Percentiles rank a stretch among this genome's conserved stretches.
Conservation (phyloP, 2,329 filamentous ascomycete species). For the Fusarium sp. region DNA sequence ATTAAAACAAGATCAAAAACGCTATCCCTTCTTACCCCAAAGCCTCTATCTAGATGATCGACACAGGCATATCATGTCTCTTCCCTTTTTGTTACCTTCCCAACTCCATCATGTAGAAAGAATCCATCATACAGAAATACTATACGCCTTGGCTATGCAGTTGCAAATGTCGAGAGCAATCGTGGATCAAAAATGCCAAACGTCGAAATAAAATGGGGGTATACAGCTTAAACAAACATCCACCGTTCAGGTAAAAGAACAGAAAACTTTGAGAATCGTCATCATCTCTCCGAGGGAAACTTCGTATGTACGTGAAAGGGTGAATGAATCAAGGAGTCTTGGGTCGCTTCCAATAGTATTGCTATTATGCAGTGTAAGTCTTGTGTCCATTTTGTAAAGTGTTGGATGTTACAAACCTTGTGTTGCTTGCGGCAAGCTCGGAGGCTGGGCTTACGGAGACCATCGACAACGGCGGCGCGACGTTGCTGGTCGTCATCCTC, state of each 20-base stretch:
- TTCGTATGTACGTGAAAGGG: conserved; percentile 29
- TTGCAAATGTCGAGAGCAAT: conserved; percentile 31
- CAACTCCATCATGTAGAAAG: conserved; percentile 44
- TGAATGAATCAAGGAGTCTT: conserved; percentile 63
- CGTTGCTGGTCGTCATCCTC: conserved; percentile 83
- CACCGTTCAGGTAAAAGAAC: conserved; percentile 24
- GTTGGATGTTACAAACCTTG: conserved; percentile 74
- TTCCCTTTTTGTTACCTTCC: conserved; percentile 9
- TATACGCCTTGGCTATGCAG: conserved; percentile 49
- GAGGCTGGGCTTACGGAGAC: conserved; percentile 88
- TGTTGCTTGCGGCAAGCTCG: conserved; percentile 94
- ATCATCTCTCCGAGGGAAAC: conserved; percentile 22
- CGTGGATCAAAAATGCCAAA: conserved; percentile 19
- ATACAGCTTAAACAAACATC: conserved; percentile 45
- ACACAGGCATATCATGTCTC: neutral
- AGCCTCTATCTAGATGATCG: conserved; percentile 8
- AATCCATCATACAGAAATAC: conserved; percentile 41
- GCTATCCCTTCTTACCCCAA: conserved; percentile 3
- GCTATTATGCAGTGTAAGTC: conserved; percentile 57
- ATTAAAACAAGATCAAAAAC: conserved; percentile 12
- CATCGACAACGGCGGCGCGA: conserved; percentile 84
- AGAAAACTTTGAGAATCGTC: conserved; percentile 20
- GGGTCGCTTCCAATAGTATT: conserved; percentile 79
- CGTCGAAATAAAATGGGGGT: conserved; percentile 32
- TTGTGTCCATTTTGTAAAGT: neutral